A percentile compares a stretch with the other conserved stretches of the same genome.
Conservation (phyloP, 148 eudicot genomes). For the Mesembryanthemum crystallinum region DNA sequence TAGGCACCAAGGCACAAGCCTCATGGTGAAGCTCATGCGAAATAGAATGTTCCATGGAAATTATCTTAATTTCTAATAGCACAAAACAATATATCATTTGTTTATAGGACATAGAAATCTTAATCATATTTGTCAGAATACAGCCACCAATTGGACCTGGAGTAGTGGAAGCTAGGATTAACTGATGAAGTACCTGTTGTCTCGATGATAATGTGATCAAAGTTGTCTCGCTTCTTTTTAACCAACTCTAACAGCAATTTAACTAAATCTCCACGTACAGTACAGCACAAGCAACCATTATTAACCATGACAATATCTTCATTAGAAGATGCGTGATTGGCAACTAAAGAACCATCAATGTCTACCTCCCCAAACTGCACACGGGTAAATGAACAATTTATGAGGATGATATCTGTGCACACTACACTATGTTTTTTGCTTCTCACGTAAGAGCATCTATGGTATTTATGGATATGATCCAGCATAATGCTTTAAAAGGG, state of each 20-base stretch:
- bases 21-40: background rate
- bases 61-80: background rate
- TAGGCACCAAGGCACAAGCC: background rate
- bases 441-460: background rate
- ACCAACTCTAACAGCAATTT: constrained; percentile 85
- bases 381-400: constrained; percentile 4
- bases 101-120: background rate
- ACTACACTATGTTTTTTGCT: background rate
- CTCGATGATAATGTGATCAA: constrained; percentile 94
- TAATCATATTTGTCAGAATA: background rate
- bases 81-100: background rate
- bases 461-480: background rate
- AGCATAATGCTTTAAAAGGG: background rate
- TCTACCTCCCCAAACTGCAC: constrained; percentile 95
- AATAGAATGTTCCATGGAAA: background rate
- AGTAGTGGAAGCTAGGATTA: background rate
- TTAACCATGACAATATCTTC: constrained; percentile 93
- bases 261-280: constrained; percentile 90
- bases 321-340: constrained; percentile 84
- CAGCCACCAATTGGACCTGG: background rate
- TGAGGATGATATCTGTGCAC: background rate
- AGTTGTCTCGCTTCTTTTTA: constrained; percentile 65
- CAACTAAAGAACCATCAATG: constrained; percentile 91
- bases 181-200: constrained; percentile 80
- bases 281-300: constrained; percentile 94